Evolutionary conservation across 108 stramenopile species (phyloP).

Genomic region (Nitzschia sp.): DNA sequence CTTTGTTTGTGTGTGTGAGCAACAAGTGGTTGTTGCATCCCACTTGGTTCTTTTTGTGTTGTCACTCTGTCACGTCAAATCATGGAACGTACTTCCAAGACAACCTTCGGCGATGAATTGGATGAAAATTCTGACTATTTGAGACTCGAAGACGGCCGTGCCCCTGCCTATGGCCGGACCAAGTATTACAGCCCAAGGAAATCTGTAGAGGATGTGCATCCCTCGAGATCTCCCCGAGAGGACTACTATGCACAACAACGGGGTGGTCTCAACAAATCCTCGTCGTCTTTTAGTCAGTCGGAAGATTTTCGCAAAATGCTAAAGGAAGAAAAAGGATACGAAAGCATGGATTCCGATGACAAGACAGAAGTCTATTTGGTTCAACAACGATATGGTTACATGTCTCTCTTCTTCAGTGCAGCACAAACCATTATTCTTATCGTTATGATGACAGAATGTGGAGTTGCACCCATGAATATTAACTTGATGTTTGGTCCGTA

Average conservation of each 20-base stretch:
- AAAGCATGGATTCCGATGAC: background rate
- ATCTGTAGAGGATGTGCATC: too few species aligned
- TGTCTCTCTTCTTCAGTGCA: slow-evolving; percentile 50
- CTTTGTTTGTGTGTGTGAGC: too few species aligned
- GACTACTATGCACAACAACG: too few species aligned
- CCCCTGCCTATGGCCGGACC: background rate
- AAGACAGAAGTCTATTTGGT: slow-evolving; percentile 51
- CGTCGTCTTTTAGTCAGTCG: slow-evolving; percentile 19
- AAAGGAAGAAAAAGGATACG: background rate
- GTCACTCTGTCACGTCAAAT: too few species aligned
- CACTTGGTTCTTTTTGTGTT: too few species aligned
- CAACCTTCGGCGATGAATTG: too few species aligned
- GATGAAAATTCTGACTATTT: background rate
- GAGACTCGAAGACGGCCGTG: background rate
- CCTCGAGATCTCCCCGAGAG: too few species aligned
- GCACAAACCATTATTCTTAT: slow-evolving; percentile 54
- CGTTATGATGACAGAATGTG: slow-evolving; percentile 78
- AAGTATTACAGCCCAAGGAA: background rate
- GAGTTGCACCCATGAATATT: slow-evolving; percentile 67
- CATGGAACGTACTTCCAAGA: too few species aligned
- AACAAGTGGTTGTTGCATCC: too few species aligned
- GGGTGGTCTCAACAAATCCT: background rate
- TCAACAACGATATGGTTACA: slow-evolving; percentile 63
- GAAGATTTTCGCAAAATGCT: slow-evolving; percentile 27
- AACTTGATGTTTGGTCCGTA: slow-evolving; percentile 85